phyloP scores from a whole-genome alignment of 495 filamentous ascomycete genomes.

The Aspergillus sclerotioniger region DNA sequence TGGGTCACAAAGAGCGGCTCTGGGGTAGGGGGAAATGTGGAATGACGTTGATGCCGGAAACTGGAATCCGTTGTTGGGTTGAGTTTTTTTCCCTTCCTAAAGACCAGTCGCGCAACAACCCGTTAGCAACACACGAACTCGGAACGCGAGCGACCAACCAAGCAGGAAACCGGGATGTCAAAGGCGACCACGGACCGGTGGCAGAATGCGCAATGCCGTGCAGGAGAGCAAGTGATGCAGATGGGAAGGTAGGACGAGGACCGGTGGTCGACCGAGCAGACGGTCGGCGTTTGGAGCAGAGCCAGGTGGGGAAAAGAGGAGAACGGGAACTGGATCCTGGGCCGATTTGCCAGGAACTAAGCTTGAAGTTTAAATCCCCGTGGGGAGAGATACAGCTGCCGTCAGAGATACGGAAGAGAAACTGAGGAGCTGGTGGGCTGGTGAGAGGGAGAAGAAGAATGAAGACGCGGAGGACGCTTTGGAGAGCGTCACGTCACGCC shows the following conservation, averaged over 20 bases:
- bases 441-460: not conserved
- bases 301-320: conserved; percentile 7
- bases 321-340: conserved; percentile 5
- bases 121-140: not conserved
- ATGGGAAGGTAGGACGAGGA: not conserved
- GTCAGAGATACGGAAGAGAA: not conserved
- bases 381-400: conserved; percentile 1
- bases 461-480: not conserved
- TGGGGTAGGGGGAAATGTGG: not conserved
- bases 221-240: not conserved
- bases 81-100: not conserved
- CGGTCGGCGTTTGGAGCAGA: conserved; percentile 17
- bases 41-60: conserved; percentile 19
- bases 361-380: conserved; percentile 15
- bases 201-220: not conserved
- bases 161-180: not conserved
- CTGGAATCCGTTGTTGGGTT: conserved; percentile 13
- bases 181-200: not conserved
- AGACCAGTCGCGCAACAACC: not conserved
- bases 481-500: not conserved
- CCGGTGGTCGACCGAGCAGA: conserved; percentile 3
- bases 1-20: not conserved
- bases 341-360: conserved; percentile 8
- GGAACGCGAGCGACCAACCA: not conserved
- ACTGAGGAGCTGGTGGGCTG: not conserved